Base-by-base conservation (phyloP, 2,329 filamentous ascomycete species). In the Xylaria multiplex region DNA sequence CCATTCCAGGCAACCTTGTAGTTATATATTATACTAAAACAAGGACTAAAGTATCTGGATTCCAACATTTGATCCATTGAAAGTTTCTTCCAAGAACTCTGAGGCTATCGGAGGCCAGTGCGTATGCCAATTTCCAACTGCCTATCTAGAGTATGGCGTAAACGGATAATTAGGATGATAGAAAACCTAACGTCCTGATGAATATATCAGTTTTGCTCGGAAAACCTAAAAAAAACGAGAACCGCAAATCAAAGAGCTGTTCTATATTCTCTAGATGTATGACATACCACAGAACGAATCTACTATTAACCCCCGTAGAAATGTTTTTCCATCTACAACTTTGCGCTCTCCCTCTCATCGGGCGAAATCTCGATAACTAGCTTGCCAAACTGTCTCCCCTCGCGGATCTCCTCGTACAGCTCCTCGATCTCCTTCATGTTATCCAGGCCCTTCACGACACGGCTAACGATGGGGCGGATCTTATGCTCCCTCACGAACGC, bases 371-470 rank as follows among this genome's bases (percentile, higher is more conserved):
- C 87, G 70, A 97, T 87, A 1, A 97, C 93, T 72, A 98, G 79
- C 81, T 98, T 98, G 11, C 95, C 96, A 82, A 98, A 97, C 79
- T 98, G 95, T 68, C 82, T 89, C 0, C 91, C 93, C 6, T 88
- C 86, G 76, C 92, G 93, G 88, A 98, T 97, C 57, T 97, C 93
- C 46, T 92, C 89, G 77, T 97, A 98, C 58, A 97, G 78, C 0
- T 83, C 84, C 66, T 98, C 89, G 60, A 98, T 92, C n/a, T 83
- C 90, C n/a, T 89, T 84, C 6, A 97, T 72, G 72, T 94, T 90
- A 59, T 91, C 89, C 71, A 97, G 79, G 0, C 93, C 92, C 71
- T 88, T 87, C 14, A 92, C 87, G 0, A 90, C 87, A 59, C 90
- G 86, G 69, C 91, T 96, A 0, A 98, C 86, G 3, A 97, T 83